Evolutionary conservation across 108 stramenopile species (phyloP).

Genomic region (Fistulifera solaris): DNA sequence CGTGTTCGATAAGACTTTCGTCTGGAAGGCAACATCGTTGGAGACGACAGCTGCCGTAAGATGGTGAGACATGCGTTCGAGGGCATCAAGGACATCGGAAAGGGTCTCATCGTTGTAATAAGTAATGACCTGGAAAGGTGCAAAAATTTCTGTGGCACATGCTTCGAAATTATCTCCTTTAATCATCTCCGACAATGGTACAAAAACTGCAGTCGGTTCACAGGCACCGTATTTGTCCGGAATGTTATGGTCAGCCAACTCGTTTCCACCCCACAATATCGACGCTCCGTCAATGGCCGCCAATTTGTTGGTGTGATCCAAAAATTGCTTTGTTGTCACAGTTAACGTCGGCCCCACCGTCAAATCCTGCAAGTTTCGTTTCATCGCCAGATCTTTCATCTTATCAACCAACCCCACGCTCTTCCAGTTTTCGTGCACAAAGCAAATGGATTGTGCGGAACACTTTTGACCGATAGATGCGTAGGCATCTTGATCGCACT

Average conservation of each 20-base stretch:
- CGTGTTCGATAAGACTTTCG: constrained; percentile 80
- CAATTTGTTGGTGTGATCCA: constrained; percentile 71
- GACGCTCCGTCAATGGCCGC: constrained; percentile 78
- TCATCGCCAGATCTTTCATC: constrained; percentile 65
- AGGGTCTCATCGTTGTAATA: constrained; percentile 78
- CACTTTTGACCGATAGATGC: constrained; percentile 96
- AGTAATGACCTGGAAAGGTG: constrained; percentile 94
- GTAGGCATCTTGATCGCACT: constrained; percentile 98
- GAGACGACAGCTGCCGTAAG: constrained; percentile 96
- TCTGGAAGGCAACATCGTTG: constrained; percentile 82
- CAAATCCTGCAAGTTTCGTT: constrained; percentile 75
- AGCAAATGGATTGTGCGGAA: constrained; percentile 93
- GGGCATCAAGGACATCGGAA: constrained; percentile 68
- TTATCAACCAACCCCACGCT: constrained; percentile 74
- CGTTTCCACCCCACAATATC: constrained; percentile 89
- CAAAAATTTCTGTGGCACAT: constrained; percentile 90
- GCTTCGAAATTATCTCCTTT: constrained; percentile 69
- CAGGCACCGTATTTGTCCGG: constrained; percentile 90
- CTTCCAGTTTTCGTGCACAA: constrained; percentile 92
- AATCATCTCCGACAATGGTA: constrained; percentile 89
- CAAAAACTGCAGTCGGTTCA: constrained; percentile 94
- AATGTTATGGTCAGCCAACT: constrained; percentile 75
- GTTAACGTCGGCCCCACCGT: constrained; percentile 93
- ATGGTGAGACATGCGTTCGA: constrained; percentile 92
- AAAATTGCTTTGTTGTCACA: constrained; percentile 74